phyloP scores from a whole-genome alignment of 768 basidiomycete genomes.

The Dentipellis sp. region DNA sequence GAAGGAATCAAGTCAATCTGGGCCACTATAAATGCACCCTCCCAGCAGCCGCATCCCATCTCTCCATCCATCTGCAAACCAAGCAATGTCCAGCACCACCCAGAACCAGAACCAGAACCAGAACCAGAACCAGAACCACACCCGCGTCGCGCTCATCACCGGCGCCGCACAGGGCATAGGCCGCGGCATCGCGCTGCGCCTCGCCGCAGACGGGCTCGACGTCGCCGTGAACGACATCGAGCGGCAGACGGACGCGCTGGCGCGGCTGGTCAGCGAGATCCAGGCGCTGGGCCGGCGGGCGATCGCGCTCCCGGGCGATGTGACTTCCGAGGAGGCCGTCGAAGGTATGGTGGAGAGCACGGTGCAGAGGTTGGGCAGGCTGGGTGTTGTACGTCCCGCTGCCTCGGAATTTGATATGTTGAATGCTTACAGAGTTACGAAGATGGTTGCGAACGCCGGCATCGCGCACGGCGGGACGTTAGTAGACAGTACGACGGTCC shows the following conservation, averaged over 20 bases:
- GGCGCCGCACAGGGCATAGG: slow-evolving; percentile 26
- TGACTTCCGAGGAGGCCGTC: slow-evolving; percentile 4
- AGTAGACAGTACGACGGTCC: slow-evolving; percentile 1
- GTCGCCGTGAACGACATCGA: slow-evolving; percentile 26
- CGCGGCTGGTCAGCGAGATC: background rate
- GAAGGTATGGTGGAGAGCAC: background rate
- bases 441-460: slow-evolving; percentile 14
- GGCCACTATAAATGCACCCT: no score
- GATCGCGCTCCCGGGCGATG: slow-evolving; percentile 2
- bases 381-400: slow-evolving; percentile 7
- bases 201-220: slow-evolving; percentile 28
- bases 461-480: background rate
- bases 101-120: no score
- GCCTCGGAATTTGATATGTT: background rate
- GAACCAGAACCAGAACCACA: background rate
- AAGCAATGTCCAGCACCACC: no score
- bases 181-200: slow-evolving; percentile 24
- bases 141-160: slow-evolving; percentile 22
- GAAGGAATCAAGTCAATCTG: no score
- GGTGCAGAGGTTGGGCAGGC: slow-evolving; percentile 4
- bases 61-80: no score
- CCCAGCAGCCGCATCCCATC: no score
- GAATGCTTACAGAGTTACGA: no score
- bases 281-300: slow-evolving; percentile 3
- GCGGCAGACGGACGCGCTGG: background rate